A percentile compares a stretch with the other conserved stretches of the same genome.
Conservation (phyloP, 2,329 filamentous ascomycete genomes). For the Periconia macrospinosa region DNA sequence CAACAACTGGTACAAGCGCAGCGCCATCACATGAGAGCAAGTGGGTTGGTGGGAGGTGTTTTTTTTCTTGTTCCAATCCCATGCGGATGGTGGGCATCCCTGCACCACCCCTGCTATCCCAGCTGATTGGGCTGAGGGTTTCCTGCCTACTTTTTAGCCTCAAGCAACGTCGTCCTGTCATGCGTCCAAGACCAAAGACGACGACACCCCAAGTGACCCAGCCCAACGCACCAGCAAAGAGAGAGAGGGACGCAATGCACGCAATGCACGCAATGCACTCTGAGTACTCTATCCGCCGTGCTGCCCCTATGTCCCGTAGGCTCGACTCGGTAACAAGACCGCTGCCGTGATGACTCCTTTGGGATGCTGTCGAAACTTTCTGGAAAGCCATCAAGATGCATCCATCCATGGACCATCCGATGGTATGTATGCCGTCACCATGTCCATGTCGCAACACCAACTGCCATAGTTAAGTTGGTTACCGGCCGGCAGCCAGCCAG, state of each 20-base stretch:
- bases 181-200: constrained; percentile 31
- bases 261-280: constrained; percentile 12
- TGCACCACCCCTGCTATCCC: constrained; percentile 33
- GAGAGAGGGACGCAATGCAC: constrained; percentile 12
- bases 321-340: constrained; percentile 38
- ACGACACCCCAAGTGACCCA: constrained; percentile 15
- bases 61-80: constrained; percentile 2
- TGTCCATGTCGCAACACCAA: no score
- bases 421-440: no score
- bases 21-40: constrained; percentile 34
- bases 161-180: constrained; percentile 43
- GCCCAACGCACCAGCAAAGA: no score
- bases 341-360: constrained; percentile 32
- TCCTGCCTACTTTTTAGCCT: constrained; percentile 39
- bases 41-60: constrained; percentile 14
- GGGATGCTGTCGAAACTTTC: constrained; percentile 35
- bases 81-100: constrained; percentile 21
- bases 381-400: constrained; percentile 22
- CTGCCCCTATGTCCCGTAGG: constrained; percentile 20
- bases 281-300: constrained; percentile 21
- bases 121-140: constrained; percentile 37
- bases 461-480: no score
- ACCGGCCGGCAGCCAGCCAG: no score
- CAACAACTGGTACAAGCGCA: constrained; percentile 6
- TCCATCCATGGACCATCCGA: no score